Base-by-base conservation (phyloP, 1,284 basidiomycete species). In the Ustilago tritici region DNA sequence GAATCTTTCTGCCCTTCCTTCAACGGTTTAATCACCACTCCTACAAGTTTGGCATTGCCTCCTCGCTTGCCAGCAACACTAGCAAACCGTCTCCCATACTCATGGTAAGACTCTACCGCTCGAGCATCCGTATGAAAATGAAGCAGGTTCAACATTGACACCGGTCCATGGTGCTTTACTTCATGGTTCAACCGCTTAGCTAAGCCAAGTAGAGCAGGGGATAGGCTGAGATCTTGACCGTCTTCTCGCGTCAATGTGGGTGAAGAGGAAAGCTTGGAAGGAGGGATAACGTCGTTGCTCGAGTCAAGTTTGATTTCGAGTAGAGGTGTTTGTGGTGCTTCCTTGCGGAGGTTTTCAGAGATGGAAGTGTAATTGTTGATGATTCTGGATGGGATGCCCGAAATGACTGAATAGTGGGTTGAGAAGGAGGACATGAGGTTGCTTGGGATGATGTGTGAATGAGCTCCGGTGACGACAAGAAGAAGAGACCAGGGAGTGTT, bases 131-230 rank as follows among this genome's bases (percentile, higher is more conserved):
- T 60, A 41, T 67, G 60, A 56, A 80, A 80, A 28, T 75, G 71
- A 3, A 80, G 61, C 41, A 80, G 52, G 54, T 80, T 80, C 57
- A 80, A 68, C 78, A 80, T 80, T 3, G 68, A 71, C 7, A 80
- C 75, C 7, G 76, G 62, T 1, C 69, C 66, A 14, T 68, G 38
- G 49, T 70, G 54, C 4, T 59, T 38, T 8, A 56, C 65, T 8
- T 52, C 34, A 36, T 57, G 54, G 17, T 72, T 72, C 23, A 80
- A 53, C 14, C 49, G 54, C n/a, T 64, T 63, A 4, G 71, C 76
- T 6, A 80, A 52, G 5, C 38, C 35, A 10, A 78, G 67, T 2
- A 80, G 67, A 0, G 66, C 68, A 17, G 69, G 63, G 10, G 68
- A 75, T 2, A 80, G 61, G 43, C 67, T 67, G 0, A 80, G 61